Base-by-base conservation (phyloP, 352 stramenopile genomes). In the Phytophthora meadii region DNA sequence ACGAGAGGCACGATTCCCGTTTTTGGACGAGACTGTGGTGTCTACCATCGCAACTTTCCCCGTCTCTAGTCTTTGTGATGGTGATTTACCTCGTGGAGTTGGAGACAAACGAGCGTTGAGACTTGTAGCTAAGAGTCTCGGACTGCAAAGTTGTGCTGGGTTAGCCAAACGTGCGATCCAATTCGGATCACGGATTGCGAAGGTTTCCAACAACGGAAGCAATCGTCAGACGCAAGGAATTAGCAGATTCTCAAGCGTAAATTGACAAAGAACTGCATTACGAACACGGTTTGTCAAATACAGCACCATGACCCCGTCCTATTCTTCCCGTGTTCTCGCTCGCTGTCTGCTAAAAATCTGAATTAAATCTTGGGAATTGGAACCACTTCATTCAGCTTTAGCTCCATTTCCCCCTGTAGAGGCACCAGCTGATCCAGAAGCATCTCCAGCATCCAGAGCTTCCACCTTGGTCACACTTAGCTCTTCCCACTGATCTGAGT, bases 91-190 rank as follows among this genome's bases (percentile, higher is more conserved):
- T 25, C 80, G 83, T 59, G 95, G 96, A 22, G 54, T 87, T 19
- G 96, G 94, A 17, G 96, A 98, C 47, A 99, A 99, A 61, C 79
- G 86, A 22, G 87, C 98, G 34, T 71, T 99, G 46, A 79, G 96
- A 6, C 30, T 95, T 12, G 85, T 96, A 3, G 91, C 87, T 5
- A 70, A 68, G 34, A 58, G 77, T 42, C 72, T 97, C 22, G 92
- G 90, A 9, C 70, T 97, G 0, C 36, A 45, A 41, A 79, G 77
- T 54, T 92, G 80, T 46, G 70, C 77, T n/a, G 54, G 50, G 4
- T 70, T 98, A 14, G 87, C 93, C 0, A 99, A 99, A 68, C 82
- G 95, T 12, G 96, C 96, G 4, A 98, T 99, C 60, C 96, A 99
- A 68, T 99, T 99, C 65, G 96, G 84, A 36, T 83, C 89, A 58